Evolutionary conservation across 495 filamentous ascomycete genomes (phyloP).

Genomic region (Talaromyces adpressus): DNA sequence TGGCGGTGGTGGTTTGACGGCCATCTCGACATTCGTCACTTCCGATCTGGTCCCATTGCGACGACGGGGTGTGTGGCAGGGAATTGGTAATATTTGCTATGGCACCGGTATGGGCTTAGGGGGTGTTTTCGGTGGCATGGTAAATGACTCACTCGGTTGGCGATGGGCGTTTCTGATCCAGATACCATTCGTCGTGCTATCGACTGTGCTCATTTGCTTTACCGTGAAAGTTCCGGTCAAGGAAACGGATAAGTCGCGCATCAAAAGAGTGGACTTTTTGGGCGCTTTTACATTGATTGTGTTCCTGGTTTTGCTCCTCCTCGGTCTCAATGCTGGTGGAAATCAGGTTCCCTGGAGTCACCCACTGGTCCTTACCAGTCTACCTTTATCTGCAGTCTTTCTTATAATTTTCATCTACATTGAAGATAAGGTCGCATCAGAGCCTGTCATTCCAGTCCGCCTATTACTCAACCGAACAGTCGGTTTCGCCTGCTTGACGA

Average conservation of each 20-base stretch:
- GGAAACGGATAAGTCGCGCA: constrained; percentile 43
- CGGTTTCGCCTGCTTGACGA: constrained; percentile 64
- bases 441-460: constrained; percentile 81
- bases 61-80: constrained; percentile 77
- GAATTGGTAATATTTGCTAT: constrained; percentile 73
- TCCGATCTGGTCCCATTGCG: constrained; percentile 80
- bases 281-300: constrained; percentile 63
- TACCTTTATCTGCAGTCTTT: constrained; percentile 58
- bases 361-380: constrained; percentile 62
- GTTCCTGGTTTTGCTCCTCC: constrained; percentile 64
- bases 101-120: constrained; percentile 64
- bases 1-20: constrained; percentile 76
- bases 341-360: constrained; percentile 82
- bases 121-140: constrained; percentile 65
- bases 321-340: constrained; percentile 80
- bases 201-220: constrained; percentile 56
- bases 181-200: constrained; percentile 58
- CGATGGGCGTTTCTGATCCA: constrained; percentile 73
- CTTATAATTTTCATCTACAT: constrained; percentile 54
- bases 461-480: constrained; percentile 70
- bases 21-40: constrained; percentile 74
- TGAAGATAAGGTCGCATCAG: constrained; percentile 54
- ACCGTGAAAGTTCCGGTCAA: constrained; percentile 73
- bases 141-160: constrained; percentile 77
- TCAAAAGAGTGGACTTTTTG: constrained; percentile 79